Conservation (phyloP, 2,329 filamentous ascomycete species). For the Tolypocladium cylindrosporum region DNA sequence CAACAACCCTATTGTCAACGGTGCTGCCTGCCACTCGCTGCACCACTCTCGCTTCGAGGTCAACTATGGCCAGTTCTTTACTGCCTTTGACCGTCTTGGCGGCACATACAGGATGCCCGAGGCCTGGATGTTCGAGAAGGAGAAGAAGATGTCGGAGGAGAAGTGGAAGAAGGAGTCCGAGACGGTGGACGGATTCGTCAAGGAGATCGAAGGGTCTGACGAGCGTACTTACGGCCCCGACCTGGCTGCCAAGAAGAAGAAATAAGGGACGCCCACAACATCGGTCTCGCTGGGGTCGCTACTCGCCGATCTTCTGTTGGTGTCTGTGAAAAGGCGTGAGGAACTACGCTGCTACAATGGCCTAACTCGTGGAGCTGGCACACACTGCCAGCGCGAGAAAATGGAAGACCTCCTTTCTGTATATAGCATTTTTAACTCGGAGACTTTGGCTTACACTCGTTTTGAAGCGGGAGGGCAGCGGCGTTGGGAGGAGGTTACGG, state of each 20-base stretch:
- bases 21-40: constrained; percentile 73
- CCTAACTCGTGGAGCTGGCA: background rate
- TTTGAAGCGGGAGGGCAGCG: background rate
- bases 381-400: background rate
- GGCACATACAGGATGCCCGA: constrained; percentile 83
- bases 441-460: background rate
- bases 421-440: background rate
- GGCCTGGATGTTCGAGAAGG: constrained; percentile 71
- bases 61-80: constrained; percentile 94
- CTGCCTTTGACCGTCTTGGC: constrained; percentile 79
- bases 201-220: constrained; percentile 55
- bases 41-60: constrained; percentile 54
- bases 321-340: background rate
- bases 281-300: background rate
- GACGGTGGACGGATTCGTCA: constrained; percentile 67
- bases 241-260: constrained; percentile 23
- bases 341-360: background rate
- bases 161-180: constrained; percentile 71
- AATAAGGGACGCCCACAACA: background rate
- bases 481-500: constrained; percentile 1
- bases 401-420: background rate
- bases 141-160: constrained; percentile 72
- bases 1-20: constrained; percentile 86
- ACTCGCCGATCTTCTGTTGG: no score
- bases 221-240: constrained; percentile 35